Conservation (phyloP, 768 basidiomycete species). For the Podaxis sp. region DNA sequence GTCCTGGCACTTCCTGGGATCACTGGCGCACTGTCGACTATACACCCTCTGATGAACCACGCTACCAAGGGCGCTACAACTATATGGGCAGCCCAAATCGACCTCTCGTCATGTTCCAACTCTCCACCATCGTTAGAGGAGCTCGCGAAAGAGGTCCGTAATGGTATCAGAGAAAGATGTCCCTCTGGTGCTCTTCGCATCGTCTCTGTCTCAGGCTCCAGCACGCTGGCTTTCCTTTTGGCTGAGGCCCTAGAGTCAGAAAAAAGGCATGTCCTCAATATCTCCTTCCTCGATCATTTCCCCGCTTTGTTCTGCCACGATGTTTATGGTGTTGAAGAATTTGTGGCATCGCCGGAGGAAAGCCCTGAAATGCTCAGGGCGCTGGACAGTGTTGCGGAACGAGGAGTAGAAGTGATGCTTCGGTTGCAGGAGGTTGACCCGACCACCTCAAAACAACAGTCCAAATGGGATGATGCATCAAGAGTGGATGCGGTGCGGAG, state of each 20-base stretch:
- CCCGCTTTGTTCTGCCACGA: slow-evolving; percentile 6
- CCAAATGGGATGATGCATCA: neutral
- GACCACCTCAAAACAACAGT: neutral
- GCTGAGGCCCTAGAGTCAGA: neutral
- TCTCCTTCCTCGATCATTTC: slow-evolving; percentile 11
- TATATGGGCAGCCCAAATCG: slow-evolving; percentile 1
- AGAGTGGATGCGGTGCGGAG: neutral
- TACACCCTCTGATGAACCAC: slow-evolving; percentile 1
- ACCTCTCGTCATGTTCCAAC: neutral
- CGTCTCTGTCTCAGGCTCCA: slow-evolving; percentile 1
- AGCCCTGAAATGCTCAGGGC: neutral
- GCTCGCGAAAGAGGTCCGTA: neutral
- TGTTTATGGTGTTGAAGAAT: neutral
- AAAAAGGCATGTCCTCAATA: neutral
- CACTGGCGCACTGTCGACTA: neutral
- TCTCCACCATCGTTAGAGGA: neutral
- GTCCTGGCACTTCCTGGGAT: neutral
- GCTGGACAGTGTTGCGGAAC: neutral
- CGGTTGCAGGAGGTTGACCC: slow-evolving; percentile 7
- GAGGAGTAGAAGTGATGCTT: slow-evolving; percentile 4
- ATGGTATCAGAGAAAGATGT: neutral
- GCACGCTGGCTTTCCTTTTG: slow-evolving; percentile 2
- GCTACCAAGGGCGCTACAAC: neutral
- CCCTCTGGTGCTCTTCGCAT: neutral
- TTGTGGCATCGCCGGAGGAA: neutral